Evolutionary conservation across 2,329 filamentous ascomycete species (phyloP).

Genomic region (Epichloe hybrida): DNA sequence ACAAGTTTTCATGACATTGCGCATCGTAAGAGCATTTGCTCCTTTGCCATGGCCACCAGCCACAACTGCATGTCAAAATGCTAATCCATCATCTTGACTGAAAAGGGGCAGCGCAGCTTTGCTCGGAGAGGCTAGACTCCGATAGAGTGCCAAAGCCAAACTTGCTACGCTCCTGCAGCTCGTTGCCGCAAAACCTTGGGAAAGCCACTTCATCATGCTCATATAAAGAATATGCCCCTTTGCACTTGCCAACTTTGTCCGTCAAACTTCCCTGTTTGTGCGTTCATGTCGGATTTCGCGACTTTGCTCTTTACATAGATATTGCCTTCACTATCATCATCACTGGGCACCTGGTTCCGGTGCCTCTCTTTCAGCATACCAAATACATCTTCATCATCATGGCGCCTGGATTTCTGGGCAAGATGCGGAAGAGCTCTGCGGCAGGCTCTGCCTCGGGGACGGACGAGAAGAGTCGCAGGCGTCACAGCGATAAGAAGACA

Average conservation of each 20-base stretch:
- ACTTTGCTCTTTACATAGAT: not conserved
- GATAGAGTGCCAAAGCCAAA: not conserved
- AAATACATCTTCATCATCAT: not conserved
- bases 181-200: not conserved
- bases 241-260: not conserved
- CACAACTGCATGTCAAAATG: not conserved
- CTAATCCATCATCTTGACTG: not conserved
- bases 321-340: not conserved
- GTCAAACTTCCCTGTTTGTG: not conserved
- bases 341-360: not conserved
- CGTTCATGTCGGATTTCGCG: not conserved
- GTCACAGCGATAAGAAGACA: not conserved
- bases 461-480: not conserved
- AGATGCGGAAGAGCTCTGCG: no score
- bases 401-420: not conserved
- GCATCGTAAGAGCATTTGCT: not conserved
- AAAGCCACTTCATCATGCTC: not conserved
- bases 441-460: no score
- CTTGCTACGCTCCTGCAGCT: not conserved
- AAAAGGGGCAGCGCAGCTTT: not conserved
- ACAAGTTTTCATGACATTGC: not conserved
- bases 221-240: not conserved
- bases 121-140: not conserved
- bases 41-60: not conserved
- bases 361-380: no score